These are phyloP conservation scores for Sambucus nigra DNA, from an alignment of 129 eudicot genomes.

Conservation along the genomic window DNA sequence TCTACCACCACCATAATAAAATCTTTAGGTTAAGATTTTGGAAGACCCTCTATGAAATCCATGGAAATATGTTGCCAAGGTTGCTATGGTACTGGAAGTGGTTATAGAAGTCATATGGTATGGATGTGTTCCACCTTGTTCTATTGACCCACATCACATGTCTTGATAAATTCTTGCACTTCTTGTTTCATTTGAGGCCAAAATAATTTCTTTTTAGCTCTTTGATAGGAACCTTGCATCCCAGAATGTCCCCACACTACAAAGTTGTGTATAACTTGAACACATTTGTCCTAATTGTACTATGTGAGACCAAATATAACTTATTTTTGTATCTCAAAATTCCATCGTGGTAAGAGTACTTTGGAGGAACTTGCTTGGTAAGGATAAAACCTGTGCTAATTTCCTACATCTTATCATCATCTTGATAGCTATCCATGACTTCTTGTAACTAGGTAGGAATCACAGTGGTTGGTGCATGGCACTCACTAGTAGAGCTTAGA, in stretches of 20 bases:
- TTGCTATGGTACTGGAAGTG: not conserved
- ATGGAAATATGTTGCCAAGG: not conserved
- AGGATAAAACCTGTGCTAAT: not conserved
- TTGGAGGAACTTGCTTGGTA: not conserved
- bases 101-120: not conserved
- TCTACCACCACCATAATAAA: not conserved
- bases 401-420: not conserved
- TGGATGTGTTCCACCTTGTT: not conserved
- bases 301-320: not conserved
- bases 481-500: too few relatives aligned
- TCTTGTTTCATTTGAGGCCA: not conserved
- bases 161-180: not conserved
- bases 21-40: not conserved
- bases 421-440: not conserved
- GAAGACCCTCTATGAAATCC: not conserved
- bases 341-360: not conserved
- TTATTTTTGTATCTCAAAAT: not conserved
- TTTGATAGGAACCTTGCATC: not conserved
- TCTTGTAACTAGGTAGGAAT: not conserved
- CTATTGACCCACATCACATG: not conserved
- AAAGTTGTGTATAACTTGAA: not conserved
- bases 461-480: not conserved
- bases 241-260: not conserved
- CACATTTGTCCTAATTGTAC: too few relatives aligned
- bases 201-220: not conserved